A percentile compares a stretch with the other conserved stretches of the same genome.
Evolutionary conservation across 495 filamentous ascomycete species (phyloP).

Genomic region (Hyaloscypha variabilis): DNA sequence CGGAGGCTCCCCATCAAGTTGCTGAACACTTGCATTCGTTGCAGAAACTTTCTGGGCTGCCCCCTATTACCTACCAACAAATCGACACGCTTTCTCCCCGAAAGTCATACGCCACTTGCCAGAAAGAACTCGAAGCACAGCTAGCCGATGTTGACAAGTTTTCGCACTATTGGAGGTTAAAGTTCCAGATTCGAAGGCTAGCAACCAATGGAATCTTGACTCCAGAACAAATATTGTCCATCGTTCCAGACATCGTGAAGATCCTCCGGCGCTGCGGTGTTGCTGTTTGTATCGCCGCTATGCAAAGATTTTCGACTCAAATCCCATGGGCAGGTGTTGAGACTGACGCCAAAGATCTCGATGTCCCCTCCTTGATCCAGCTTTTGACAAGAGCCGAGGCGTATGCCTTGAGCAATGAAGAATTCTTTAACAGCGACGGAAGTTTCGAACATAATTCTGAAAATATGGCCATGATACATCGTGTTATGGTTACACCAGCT

Average conservation of each 20-base stretch:
- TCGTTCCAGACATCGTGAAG: background rate
- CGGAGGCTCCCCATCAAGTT: conserved; percentile 25
- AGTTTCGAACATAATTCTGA: conserved; percentile 13
- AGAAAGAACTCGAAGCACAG: background rate
- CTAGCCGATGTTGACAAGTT: background rate
- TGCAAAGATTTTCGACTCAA: background rate
- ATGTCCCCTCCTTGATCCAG: no score
- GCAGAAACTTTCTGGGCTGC: conserved; percentile 34
- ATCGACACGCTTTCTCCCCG: background rate
- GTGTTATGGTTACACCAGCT: conserved; percentile 64
- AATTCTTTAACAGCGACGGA: no score
- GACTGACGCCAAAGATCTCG: background rate
- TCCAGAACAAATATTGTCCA: background rate
- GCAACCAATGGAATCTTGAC: background rate
- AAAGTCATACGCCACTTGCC: background rate
- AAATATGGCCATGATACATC: conserved; percentile 49
- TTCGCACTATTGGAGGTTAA: conserved; percentile 1
- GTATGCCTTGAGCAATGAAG: no score
- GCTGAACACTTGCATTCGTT: conserved; percentile 31
- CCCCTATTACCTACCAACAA: conserved; percentile 8
- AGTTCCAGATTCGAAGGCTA: conserved; percentile 4
- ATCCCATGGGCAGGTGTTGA: background rate
- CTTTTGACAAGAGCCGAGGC: no score
- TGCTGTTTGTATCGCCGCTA: background rate
- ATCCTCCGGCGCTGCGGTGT: background rate